Evolutionary conservation across 108 stramenopile species (phyloP).

Genomic region (Nitzschia inconspicua): DNA sequence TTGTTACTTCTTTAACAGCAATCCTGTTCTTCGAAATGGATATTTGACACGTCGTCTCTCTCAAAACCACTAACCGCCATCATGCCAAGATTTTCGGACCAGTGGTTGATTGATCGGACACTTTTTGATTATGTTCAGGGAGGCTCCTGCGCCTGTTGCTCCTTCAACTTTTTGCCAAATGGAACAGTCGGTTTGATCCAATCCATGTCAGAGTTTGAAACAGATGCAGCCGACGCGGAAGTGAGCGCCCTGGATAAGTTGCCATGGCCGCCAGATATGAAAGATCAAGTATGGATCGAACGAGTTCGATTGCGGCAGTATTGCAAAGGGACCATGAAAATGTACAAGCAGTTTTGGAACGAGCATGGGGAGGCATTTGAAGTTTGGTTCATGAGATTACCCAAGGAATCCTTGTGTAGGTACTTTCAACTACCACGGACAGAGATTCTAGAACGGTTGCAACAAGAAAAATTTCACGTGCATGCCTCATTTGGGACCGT

Average conservation of each 20-base stretch:
- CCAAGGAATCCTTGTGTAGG: slow-evolving; percentile 18
- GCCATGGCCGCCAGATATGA: slow-evolving; percentile 81
- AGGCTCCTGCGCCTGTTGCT: slow-evolving; percentile 76
- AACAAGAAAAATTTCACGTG: slow-evolving; percentile 59
- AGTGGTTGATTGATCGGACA: slow-evolving; percentile 81
- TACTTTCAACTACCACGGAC: slow-evolving; percentile 70
- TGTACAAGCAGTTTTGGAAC: slow-evolving; percentile 58
- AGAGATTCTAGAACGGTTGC: slow-evolving; percentile 55
- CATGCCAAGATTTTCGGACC: slow-evolving; percentile 80
- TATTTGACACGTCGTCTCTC: too few species aligned
- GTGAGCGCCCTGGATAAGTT: slow-evolving; percentile 45
- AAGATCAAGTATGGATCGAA: slow-evolving; percentile 83
- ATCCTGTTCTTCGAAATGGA: too few species aligned
- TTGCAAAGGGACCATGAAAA: slow-evolving; percentile 73
- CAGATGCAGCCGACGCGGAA: slow-evolving; percentile 70
- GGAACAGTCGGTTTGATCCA: slow-evolving; percentile 68
- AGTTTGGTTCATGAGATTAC: slow-evolving; percentile 36
- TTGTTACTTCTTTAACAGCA: too few species aligned
- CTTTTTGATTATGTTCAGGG: slow-evolving; percentile 81
- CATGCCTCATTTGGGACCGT: slow-evolving; percentile 72
- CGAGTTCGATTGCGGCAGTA: slow-evolving; percentile 69
- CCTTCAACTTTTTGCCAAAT: slow-evolving; percentile 62
- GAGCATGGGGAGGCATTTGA: slow-evolving; percentile 30
- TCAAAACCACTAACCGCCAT: too few species aligned
- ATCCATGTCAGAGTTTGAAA: slow-evolving; percentile 80